Base-by-base conservation (phyloP, 371 early-diverging fungal genomes). In the Syncephalis plumigaleata region DNA sequence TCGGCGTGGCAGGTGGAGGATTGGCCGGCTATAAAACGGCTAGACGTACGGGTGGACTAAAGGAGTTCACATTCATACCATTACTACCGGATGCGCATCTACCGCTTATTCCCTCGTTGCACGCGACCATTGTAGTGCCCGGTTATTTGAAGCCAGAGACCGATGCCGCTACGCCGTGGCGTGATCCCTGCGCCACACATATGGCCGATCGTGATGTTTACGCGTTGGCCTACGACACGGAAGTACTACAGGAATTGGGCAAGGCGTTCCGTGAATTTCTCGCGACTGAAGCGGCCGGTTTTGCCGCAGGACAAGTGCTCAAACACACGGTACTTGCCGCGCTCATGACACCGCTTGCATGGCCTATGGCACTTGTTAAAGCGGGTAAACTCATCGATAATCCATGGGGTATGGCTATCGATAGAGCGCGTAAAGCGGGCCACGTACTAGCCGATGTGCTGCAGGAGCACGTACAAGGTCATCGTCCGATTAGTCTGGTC, bases 391-490 rank as follows among this genome's bases (percentile, higher is more conserved):
- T 84, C 55, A 68, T 89, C 48, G 95, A 95, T 57, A 94, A 95
- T 58, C 95, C 95, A 20, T 97, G 97, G 97, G 66, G 63, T 9
- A 77, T 81, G 21, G 92, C 81, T 21, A 67, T 84, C 43, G 84
- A 84, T 55, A 71, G 90, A 39, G 88, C 91, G n/a, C 66, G 69
- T 18, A 91, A 87, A 62, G 87, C 94, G 0, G 95, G 94, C 1
- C 64, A 72, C 61, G 75, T 95, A 0, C 61, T 86, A 45, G 85
- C 87, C 0, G 89, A 92, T 56, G 73, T 83, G 4, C 53, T 94
- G 27, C 65, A 70, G 16, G 66, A 84, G 47, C 75, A 84, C 16
- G 84, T 85, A 5, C 95, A 93, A 54, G 91, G 86, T 15, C 75
- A 82, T 50, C 70, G 97, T 24, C 97, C 97, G 1, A 86, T 89